Evolutionary conservation across 192 early-diverging fungal species (phyloP).

Genomic region (Obelidium mucronatum): DNA sequence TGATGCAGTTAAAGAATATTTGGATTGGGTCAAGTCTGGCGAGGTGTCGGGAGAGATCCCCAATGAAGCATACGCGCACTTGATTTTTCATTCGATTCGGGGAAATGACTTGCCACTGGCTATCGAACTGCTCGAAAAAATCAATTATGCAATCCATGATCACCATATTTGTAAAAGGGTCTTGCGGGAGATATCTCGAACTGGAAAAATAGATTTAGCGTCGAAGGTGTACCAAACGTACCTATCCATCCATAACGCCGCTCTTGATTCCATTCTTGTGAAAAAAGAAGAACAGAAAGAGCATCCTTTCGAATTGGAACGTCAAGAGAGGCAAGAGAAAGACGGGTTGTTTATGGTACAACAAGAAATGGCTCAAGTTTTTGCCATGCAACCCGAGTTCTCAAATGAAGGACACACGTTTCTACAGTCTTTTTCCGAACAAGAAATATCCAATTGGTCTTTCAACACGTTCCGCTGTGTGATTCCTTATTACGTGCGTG

Average conservation of each 20-base stretch:
- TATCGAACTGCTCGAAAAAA: slow-evolving; percentile 7
- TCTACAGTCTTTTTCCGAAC: not conserved
- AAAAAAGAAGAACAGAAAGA: no score
- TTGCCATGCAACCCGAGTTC: not conserved
- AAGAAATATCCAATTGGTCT: not conserved
- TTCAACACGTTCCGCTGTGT: not conserved
- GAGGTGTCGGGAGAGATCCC: not conserved
- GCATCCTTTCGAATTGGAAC: no score
- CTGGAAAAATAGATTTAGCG: not conserved
- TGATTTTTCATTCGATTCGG: slow-evolving; percentile 1
- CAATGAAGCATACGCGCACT: not conserved
- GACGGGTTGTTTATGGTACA: not conserved
- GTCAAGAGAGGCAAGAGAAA: not conserved
- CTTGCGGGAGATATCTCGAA: not conserved
- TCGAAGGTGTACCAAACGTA: not conserved
- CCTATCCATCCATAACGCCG: no score
- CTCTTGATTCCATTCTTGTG: no score
- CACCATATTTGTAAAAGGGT: not conserved
- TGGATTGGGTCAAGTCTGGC: not conserved
- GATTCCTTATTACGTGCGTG: not conserved
- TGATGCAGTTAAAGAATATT: slow-evolving; percentile 4
- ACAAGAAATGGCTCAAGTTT: not conserved
- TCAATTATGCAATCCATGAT: not conserved
- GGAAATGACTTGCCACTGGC: not conserved
- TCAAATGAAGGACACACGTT: no score